Percentiles rank a stretch among this genome's conserved stretches.
Evolutionary conservation across 129 eudicot species (phyloP).

Genomic region (Arctium lappa): DNA sequence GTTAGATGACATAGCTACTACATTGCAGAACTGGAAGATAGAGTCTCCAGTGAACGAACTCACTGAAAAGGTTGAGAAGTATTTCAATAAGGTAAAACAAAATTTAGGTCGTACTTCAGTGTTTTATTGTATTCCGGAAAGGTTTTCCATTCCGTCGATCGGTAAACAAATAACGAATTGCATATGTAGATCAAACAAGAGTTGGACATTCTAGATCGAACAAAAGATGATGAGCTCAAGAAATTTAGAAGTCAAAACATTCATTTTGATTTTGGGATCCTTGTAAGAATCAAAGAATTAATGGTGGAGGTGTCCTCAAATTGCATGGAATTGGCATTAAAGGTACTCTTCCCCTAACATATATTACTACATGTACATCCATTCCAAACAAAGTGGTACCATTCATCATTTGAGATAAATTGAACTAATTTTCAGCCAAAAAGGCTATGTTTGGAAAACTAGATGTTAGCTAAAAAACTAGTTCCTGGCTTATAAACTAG

Average conservation of each 20-base stretch:
- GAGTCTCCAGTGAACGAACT: conserved; percentile 45
- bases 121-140: not conserved
- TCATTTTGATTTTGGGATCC: conserved; percentile 65
- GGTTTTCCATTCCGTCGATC: not conserved
- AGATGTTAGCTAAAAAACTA: no score
- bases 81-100: conserved; percentile 51
- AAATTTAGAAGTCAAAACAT: conserved; percentile 60
- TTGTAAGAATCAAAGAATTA: conserved; percentile 60
- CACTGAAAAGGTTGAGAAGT: conserved; percentile 48
- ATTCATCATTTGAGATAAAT: not conserved
- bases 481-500: no score
- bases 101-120: not conserved
- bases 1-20: conserved; percentile 35
- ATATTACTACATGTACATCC: not conserved
- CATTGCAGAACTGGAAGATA: conserved; percentile 49
- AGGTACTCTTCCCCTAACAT: conserved; percentile 30
- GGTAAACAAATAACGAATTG: conserved; percentile 11
- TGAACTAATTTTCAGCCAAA: no score
- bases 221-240: conserved; percentile 72
- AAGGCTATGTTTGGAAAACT: no score
- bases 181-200: conserved; percentile 57
- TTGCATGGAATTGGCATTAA: conserved; percentile 70
- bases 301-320: conserved; percentile 68
- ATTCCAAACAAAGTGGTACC: not conserved
- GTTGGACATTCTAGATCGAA: conserved; percentile 60